Evolutionary conservation across 2,329 filamentous ascomycete genomes (phyloP), one percentile per base, ranked within the genome.

Genomic region (Domatiomyces catenatus): DNA sequence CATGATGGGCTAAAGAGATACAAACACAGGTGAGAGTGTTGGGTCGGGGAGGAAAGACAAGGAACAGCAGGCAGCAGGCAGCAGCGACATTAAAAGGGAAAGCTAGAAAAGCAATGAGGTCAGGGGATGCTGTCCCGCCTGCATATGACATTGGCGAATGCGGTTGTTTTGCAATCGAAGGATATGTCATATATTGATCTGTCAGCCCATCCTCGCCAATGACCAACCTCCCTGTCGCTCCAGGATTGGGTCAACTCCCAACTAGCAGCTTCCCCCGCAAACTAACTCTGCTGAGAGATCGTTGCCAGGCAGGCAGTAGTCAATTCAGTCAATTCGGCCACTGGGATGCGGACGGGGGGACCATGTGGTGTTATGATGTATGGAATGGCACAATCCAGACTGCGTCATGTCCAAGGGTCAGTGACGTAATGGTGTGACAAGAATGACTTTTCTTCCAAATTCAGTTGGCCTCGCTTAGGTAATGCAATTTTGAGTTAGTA

Each of bases 1-100:
- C 59, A 61, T 61, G 42, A 45, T 47, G 19, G 26, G 32, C 32
- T 4, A 39, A 39, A 8, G 15, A 39, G 8, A 15, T 39, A 2
- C 5, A 39, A 12, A 39, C 10, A 39, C 15, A 39, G 10, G 15
- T 15, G 8, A 12, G 15, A 4, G 32, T n/a, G n/a, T n/a, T n/a
- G n/a, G 15, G 3, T 24, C 6, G 22, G 3, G 3, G 48, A 44
- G n/a, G 32, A 28, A 26, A 8, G 42, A 44, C 19, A 18, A 26
- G 24, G 32, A 39, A 18, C 39, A 49, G 39, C 28, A 49, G 48
- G 48, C 48, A 49, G 48, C 36, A 49, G 48, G 43, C 39, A 49
- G 48, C 36, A 49, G 48, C 32, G 22, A 26, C 19, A 49, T n/a
- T n/a, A 44, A 28, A 39, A 36, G 22, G 17, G 24, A 28, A 8